These are phyloP conservation scores for Kokia cookei DNA, from an alignment of 441 rosid species.

Conservation along the genomic window DNA sequence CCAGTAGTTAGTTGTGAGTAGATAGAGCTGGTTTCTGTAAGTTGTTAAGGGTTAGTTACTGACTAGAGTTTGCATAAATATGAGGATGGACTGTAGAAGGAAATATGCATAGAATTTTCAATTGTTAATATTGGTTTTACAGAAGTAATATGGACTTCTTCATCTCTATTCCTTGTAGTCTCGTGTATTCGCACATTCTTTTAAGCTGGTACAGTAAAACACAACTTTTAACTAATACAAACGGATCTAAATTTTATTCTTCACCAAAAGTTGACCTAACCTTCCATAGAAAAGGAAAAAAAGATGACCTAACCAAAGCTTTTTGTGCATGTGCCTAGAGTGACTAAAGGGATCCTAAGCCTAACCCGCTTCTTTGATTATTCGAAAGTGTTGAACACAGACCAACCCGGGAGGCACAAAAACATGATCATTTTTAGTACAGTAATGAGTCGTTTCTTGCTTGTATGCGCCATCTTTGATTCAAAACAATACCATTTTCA, in stretches of 20 bases:
- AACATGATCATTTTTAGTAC: not conserved
- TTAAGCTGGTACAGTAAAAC: not conserved
- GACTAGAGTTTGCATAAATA: too few relatives aligned
- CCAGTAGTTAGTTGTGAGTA: too few relatives aligned
- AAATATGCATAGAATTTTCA: too few relatives aligned
- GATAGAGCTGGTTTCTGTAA: too few relatives aligned
- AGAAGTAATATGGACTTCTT: too few relatives aligned
- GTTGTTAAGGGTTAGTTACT: too few relatives aligned
- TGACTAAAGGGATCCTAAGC: slow-evolving; percentile 7
- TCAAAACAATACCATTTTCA: not conserved
- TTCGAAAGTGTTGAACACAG: not conserved
- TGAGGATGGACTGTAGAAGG: too few relatives aligned
- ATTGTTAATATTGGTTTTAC: too few relatives aligned
- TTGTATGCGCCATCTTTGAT: not conserved
- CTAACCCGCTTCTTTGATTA: not conserved
- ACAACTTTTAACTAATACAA: not conserved
- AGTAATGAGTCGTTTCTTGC: not conserved
- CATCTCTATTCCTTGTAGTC: too few relatives aligned
- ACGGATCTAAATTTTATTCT: not conserved
- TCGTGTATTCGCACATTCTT: too few relatives aligned
- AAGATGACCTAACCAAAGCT: not conserved
- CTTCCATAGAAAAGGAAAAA: too few relatives aligned
- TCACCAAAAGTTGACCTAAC: slow-evolving; percentile 3
- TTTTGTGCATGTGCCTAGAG: not conserved
- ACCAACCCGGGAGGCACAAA: not conserved